Conservation (phyloP, 2,329 filamentous ascomycete genomes). For the Fusarium verticillioides region DNA sequence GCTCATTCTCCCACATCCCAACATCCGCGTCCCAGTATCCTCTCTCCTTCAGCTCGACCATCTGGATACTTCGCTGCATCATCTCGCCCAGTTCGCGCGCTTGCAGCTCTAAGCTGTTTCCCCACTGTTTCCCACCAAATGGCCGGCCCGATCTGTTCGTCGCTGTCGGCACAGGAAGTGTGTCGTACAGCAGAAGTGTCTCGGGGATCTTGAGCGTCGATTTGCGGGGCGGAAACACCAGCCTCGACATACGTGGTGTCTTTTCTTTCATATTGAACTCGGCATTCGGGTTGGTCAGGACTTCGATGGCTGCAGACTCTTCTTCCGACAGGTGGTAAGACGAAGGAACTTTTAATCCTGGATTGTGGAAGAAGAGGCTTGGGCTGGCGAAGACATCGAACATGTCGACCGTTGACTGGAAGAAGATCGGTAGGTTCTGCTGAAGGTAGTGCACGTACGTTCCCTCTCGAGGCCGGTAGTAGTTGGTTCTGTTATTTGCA, state of each 20-base stretch:
- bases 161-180: constrained; percentile 36
- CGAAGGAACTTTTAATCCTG: constrained; percentile 59
- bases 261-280: constrained; percentile 27
- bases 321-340: constrained; percentile 55
- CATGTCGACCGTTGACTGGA: constrained; percentile 58
- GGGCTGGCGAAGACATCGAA: constrained; percentile 72
- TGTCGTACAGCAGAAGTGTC: constrained; percentile 60
- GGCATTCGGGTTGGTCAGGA: constrained; percentile 39
- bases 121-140: constrained; percentile 35
- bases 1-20: constrained; percentile 49
- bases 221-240: constrained; percentile 60
- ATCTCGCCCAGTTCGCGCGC: constrained; percentile 58
- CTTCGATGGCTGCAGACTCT: constrained; percentile 41
- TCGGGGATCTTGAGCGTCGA: constrained; percentile 63
- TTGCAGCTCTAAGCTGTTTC: constrained; percentile 60
- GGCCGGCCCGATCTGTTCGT: constrained; percentile 21
- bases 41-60: constrained; percentile 57
- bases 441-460: constrained; percentile 54
- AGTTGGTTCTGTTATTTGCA: constrained; percentile 25
- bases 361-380: constrained; percentile 66
- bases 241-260: constrained; percentile 53
- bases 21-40: constrained; percentile 55
- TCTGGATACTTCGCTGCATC: constrained; percentile 62
- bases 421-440: constrained; percentile 55
- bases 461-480: constrained; percentile 39